phyloP scores from a whole-genome alignment of 805 yeast genomes.

The Cyberlindnera maritima region DNA sequence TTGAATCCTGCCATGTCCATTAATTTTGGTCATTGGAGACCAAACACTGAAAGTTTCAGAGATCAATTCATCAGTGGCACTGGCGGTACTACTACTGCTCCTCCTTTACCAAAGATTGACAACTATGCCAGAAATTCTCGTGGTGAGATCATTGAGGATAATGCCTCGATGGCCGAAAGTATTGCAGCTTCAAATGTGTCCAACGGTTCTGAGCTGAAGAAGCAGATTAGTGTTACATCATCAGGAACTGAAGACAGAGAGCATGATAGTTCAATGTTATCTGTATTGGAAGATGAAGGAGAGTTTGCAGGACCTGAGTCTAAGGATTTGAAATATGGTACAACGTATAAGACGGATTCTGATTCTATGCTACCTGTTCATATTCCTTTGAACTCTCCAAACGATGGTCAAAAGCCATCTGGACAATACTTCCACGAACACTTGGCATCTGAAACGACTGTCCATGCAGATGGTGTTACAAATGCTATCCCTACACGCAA shows the following conservation, averaged over 20 bases:
- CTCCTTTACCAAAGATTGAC: conserved; percentile 27
- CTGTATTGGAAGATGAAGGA: conserved; percentile 6
- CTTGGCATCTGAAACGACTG: conserved; percentile 1
- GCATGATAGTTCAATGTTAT: conserved; percentile 16
- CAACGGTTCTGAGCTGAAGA: conserved; percentile 1
- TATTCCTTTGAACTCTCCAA: conserved; percentile 24
- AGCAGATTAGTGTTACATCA: conserved; percentile 1
- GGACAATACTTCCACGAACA: conserved; percentile 16
- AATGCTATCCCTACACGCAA: conserved; percentile 7
- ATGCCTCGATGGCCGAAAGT: conserved; percentile 15
- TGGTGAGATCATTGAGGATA: conserved; percentile 27
- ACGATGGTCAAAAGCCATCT: conserved; percentile 1
- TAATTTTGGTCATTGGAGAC: conserved; percentile 56
- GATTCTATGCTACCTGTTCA: conserved; percentile 24
- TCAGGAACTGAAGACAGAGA: not conserved
- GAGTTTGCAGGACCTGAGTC: not conserved
- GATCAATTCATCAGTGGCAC: conserved; percentile 45
- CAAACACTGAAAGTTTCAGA: conserved; percentile 49
- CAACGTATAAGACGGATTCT: conserved; percentile 25
- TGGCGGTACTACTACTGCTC: conserved; percentile 32
- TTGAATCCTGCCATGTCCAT: conserved; percentile 32
- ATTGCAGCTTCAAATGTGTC: conserved; percentile 4
- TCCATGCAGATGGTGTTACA: not conserved
- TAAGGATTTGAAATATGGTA: conserved; percentile 10
- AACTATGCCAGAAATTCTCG: conserved; percentile 32